Evolutionary conservation across 2,329 filamentous ascomycete species (phyloP).

Genomic region (Colletotrichum abscissum): DNA sequence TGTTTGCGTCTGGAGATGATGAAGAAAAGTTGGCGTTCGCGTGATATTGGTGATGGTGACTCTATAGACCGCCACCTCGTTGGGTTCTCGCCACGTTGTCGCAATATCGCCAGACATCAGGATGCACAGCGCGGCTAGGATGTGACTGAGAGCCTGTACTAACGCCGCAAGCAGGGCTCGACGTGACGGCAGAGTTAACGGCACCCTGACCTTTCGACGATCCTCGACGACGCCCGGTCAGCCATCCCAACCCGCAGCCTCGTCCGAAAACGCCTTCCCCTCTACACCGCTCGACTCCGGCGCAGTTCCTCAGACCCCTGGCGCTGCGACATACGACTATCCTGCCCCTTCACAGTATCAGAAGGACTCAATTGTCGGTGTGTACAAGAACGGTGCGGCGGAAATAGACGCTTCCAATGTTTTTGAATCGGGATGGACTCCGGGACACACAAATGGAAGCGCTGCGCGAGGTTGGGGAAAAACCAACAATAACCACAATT

Average conservation of each 20-base stretch:
- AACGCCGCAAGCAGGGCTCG: conserved; percentile 59
- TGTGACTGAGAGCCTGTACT: background rate
- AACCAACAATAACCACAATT: conserved; percentile 76
- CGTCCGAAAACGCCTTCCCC: conserved; percentile 50
- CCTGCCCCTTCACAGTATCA: conserved; percentile 73
- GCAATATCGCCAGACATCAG: background rate
- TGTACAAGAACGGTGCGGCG: conserved; percentile 65
- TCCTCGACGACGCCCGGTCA: conserved; percentile 67
- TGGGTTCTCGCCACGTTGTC: conserved; percentile 15
- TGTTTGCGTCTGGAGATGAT: background rate
- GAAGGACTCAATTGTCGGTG: conserved; percentile 81
- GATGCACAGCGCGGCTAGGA: background rate
- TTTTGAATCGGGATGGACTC: conserved; percentile 83
- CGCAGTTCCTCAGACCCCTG: conserved; percentile 53
- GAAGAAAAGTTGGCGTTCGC: background rate
- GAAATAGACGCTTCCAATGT: conserved; percentile 70
- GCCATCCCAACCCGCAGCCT: conserved; percentile 49
- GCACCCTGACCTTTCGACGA: conserved; percentile 73
- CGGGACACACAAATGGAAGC: conserved; percentile 75
- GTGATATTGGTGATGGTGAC: background rate
- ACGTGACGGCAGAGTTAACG: conserved; percentile 68
- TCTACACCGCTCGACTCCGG: conserved; percentile 39
- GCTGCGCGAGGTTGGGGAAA: conserved; percentile 79
- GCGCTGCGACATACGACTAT: conserved; percentile 32
- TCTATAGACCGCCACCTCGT: background rate